Evolutionary conservation across 805 yeast species (phyloP).

Genomic region (Blastobotrys peoriensis): DNA sequence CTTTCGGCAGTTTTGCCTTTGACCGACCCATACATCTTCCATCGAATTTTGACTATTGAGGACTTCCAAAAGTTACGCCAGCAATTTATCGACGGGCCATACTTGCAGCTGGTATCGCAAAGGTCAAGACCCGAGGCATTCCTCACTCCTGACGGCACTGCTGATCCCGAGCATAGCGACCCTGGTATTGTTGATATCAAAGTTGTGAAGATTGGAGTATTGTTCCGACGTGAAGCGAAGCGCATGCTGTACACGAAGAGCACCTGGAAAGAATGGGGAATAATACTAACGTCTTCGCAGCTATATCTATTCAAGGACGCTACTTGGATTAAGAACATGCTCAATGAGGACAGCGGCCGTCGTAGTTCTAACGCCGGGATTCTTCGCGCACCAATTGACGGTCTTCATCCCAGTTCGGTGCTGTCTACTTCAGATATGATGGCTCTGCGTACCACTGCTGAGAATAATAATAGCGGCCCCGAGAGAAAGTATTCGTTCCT

Average conservation of each 20-base stretch:
- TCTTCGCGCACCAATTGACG: constrained; percentile 31
- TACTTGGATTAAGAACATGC: constrained; percentile 28
- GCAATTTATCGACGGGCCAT: constrained; percentile 27
- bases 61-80: constrained; percentile 23
- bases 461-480: constrained; percentile 13
- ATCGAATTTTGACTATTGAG: constrained; percentile 18
- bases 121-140: constrained; percentile 35
- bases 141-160: constrained; percentile 20
- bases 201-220: constrained; percentile 34
- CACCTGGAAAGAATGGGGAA: constrained; percentile 38
- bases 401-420: constrained; percentile 33
- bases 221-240: constrained; percentile 31
- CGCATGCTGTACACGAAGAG: constrained; percentile 26
- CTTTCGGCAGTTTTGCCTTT: constrained; percentile 20
- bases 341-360: constrained; percentile 3
- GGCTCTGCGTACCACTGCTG: constrained; percentile 28
- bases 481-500: constrained; percentile 24
- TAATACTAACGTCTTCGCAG: constrained; percentile 35
- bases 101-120: constrained; percentile 33
- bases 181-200: constrained; percentile 35
- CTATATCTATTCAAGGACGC: constrained; percentile 36
- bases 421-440: constrained; percentile 36
- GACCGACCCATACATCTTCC: constrained; percentile 27
- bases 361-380: constrained; percentile 7
- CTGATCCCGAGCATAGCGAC: constrained; percentile 22